Conservation (phyloP, 306 rosid genomes). For the Corylus americana region DNA sequence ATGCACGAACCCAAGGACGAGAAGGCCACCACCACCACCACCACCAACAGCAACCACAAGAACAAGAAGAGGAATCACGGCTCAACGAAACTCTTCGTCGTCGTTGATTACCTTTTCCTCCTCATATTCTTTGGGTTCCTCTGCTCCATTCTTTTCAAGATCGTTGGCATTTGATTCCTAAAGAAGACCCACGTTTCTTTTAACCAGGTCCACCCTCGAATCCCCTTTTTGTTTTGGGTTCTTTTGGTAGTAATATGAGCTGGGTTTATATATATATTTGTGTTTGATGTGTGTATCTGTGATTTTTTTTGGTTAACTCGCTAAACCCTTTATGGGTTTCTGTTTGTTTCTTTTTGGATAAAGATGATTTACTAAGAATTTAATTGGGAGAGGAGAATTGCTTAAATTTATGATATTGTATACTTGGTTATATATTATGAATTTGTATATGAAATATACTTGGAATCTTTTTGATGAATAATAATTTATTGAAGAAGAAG, state of each 20-base stretch:
- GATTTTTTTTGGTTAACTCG: background rate
- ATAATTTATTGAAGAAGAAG: no score
- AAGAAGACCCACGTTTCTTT: conserved; percentile 3
- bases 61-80: conserved; percentile 58
- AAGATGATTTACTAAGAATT: background rate
- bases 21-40: background rate
- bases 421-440: background rate
- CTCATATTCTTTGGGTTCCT: conserved; percentile 56
- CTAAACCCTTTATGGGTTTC: background rate
- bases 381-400: background rate
- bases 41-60: conserved; percentile 21
- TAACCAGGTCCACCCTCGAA: conserved; percentile 29
- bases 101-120: conserved; percentile 75
- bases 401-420: background rate
- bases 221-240: background rate
- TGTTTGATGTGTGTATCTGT: background rate
- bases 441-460: background rate
- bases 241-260: background rate
- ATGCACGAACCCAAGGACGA: conserved; percentile 33
- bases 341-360: background rate
- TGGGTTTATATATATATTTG: no score
- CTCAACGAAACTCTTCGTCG: conserved; percentile 57
- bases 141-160: conserved; percentile 58
- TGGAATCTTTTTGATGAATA: no score
- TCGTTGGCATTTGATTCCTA: conserved; percentile 44